These are phyloP conservation scores for Protomyces arabidopsidicola DNA, from an alignment of 1,139 yeast genomes.

Conservation along the genomic window DNA sequence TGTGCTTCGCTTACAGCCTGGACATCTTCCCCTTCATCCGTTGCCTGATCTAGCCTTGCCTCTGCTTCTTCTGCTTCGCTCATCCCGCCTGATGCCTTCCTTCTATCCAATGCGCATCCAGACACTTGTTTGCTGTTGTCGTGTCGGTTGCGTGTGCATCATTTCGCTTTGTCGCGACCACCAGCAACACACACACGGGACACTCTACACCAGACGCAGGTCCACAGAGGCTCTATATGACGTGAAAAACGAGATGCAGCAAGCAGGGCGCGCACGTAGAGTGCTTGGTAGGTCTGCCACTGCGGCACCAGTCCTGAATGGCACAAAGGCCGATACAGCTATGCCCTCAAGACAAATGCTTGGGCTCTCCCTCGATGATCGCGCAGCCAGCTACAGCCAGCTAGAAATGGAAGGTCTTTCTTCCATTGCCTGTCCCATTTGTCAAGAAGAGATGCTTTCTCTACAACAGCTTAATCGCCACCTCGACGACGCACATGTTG, in stretches of 20 bases:
- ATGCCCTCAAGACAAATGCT: background rate
- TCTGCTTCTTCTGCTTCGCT: no score
- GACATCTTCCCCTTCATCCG: background rate
- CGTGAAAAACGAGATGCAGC: background rate
- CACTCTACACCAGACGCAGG: no score
- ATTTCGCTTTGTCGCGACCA: no score
- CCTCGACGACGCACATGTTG: conserved; percentile 62
- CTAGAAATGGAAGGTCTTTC: background rate
- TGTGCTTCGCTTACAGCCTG: background rate
- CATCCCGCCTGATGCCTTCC: no score
- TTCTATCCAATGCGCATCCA: no score
- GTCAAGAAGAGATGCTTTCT: conserved; percentile 55
- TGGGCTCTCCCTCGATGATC: background rate
- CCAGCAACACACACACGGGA: no score
- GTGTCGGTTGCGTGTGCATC: no score
- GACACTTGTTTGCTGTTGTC: no score
- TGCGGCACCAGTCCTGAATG: background rate
- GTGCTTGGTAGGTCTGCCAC: background rate
- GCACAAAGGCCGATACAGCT: background rate
- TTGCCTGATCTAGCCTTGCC: background rate
- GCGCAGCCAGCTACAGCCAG: background rate
- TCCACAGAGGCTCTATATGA: no score
- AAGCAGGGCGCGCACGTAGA: background rate
- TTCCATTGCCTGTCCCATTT: conserved; percentile 57
- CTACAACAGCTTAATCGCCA: conserved; percentile 62